Evolutionary conservation across 331 rosid species (phyloP).

Genomic region (Rosa hybrid): DNA sequence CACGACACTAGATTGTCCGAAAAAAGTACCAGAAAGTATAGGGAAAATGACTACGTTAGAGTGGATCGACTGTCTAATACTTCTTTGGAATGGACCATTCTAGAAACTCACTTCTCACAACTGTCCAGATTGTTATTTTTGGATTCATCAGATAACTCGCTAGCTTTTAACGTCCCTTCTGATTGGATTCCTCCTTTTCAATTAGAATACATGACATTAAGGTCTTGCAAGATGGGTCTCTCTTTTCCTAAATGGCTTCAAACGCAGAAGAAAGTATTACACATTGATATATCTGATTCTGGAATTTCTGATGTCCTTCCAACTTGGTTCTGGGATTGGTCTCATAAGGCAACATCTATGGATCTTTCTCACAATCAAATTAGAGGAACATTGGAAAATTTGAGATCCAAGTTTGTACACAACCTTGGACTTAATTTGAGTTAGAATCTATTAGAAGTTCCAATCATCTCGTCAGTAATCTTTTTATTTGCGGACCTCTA

Average conservation of each 20-base stretch:
- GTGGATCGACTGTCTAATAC: background rate
- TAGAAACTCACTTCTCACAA: background rate
- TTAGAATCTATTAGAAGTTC: background rate
- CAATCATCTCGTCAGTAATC: background rate
- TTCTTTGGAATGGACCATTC: background rate
- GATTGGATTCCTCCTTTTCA: slow-evolving; percentile 22
- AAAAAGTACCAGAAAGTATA: slow-evolving; percentile 4
- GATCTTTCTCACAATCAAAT: slow-evolving; percentile 20
- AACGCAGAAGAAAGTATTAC: background rate
- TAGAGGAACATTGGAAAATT: background rate
- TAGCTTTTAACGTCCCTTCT: background rate
- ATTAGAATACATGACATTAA: fast-evolving
- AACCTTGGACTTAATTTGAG: background rate
- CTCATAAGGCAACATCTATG: fast-evolving
- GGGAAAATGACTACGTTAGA: background rate
- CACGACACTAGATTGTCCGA: background rate
- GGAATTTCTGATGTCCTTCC: background rate
- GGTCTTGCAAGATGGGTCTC: slow-evolving; percentile 7
- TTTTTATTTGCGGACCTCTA: background rate
- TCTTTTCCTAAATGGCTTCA: slow-evolving; percentile 12
- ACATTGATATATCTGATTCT: slow-evolving; percentile 2
- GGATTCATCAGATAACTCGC: background rate
- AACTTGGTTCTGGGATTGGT: background rate
- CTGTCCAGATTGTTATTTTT: background rate
- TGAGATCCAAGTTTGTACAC: background rate